Evolutionary conservation across 495 filamentous ascomycete species (phyloP).

Genomic region (Aspergillus kassunensis): DNA sequence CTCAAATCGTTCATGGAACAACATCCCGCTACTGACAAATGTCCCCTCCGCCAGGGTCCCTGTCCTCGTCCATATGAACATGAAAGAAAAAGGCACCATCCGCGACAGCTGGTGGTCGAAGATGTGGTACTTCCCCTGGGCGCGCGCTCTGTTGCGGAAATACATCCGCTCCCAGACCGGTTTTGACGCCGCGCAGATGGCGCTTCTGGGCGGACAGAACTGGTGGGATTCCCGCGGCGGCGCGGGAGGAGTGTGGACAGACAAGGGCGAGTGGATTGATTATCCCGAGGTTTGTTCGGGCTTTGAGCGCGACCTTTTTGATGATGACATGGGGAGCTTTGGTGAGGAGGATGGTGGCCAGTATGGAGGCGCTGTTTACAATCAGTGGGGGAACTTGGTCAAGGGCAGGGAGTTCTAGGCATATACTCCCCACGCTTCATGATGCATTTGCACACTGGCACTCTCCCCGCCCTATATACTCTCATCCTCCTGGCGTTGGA

Average conservation of each 20-base stretch:
- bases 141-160: slow-evolving; percentile 47
- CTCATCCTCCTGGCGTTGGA: background rate
- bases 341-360: slow-evolving; percentile 61
- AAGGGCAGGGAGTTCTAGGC: slow-evolving; percentile 31
- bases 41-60: slow-evolving; percentile 46
- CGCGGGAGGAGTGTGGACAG: slow-evolving; percentile 58
- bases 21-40: slow-evolving; percentile 53
- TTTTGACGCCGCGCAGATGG: slow-evolving; percentile 39
- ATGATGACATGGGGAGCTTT: slow-evolving; percentile 38
- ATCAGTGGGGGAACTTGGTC: slow-evolving; percentile 38
- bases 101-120: slow-evolving; percentile 48
- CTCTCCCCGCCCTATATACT: too few relatives aligned
- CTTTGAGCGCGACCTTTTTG: slow-evolving; percentile 48
- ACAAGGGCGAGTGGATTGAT: slow-evolving; percentile 48
- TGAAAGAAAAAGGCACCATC: slow-evolving; percentile 28
- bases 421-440: background rate
- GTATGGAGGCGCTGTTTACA: slow-evolving; percentile 56
- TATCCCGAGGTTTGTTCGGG: slow-evolving; percentile 52
- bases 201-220: slow-evolving; percentile 45
- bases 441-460: too few relatives aligned
- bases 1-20: slow-evolving; percentile 41
- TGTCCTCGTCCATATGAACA: slow-evolving; percentile 48
- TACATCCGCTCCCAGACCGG: slow-evolving; percentile 45
- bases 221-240: slow-evolving; percentile 55
- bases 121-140: slow-evolving; percentile 56